Evolutionary conservation across 148 eudicot genomes (phyloP).

Genomic region (Gaultheria prostrata): DNA sequence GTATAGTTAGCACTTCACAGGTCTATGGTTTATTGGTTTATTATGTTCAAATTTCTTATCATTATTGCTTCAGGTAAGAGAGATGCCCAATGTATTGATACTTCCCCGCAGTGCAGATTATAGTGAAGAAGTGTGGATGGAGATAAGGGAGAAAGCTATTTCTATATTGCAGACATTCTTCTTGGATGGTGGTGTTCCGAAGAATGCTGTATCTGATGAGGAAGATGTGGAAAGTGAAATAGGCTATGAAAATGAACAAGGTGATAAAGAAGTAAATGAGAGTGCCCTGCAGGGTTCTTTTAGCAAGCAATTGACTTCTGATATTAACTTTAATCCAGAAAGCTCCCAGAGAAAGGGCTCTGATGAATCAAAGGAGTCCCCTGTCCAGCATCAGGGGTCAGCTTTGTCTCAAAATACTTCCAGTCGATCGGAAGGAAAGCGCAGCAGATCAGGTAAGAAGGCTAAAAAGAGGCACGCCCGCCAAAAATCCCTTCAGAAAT

Average conservation of each 20-base stretch:
- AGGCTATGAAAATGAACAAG: slow-evolving; percentile 50
- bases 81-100: slow-evolving; percentile 98
- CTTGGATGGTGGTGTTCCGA: slow-evolving; percentile 69
- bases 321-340: slow-evolving; percentile 44
- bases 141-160: slow-evolving; percentile 89
- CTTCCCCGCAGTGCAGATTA: slow-evolving; percentile 99
- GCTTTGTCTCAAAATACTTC: slow-evolving; percentile 49
- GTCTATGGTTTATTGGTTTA: background rate
- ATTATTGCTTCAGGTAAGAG: slow-evolving; percentile 64
- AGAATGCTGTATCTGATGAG: slow-evolving; percentile 76
- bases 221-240: slow-evolving; percentile 77
- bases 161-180: slow-evolving; percentile 80
- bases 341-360: slow-evolving; percentile 50
- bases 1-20: background rate
- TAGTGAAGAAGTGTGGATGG: slow-evolving; percentile 99
- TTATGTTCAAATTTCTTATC: background rate
- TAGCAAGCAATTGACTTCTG: slow-evolving; percentile 43
- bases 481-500: slow-evolving; percentile 74
- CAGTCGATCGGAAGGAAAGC: slow-evolving; percentile 64
- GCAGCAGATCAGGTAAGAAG: slow-evolving; percentile 93
- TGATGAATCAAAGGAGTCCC: slow-evolving; percentile 46
- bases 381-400: slow-evolving; percentile 54
- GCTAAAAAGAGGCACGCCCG: slow-evolving; percentile 88
- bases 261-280: slow-evolving; percentile 41
- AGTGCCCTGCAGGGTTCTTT: slow-evolving; percentile 47